A percentile compares a stretch with the other conserved stretches of the same genome.
These are phyloP conservation scores for Erigeron canadensis DNA, from an alignment of 129 eudicot genomes.

Conservation along the genomic window DNA sequence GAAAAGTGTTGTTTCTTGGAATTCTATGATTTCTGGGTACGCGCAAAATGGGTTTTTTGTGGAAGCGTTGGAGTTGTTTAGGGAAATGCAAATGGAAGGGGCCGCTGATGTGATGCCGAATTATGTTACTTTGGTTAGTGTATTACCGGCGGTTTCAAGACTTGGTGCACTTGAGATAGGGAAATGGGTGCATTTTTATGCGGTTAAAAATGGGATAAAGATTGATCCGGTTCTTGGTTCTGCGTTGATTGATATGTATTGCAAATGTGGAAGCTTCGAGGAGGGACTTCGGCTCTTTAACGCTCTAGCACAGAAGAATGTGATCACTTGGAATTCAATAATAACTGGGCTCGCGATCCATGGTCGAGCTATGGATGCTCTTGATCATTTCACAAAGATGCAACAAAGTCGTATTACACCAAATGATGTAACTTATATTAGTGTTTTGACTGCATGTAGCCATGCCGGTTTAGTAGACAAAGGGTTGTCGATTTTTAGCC, in stretches of 20 bases:
- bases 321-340: conserved; percentile 57
- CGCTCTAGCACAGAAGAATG: conserved; percentile 37
- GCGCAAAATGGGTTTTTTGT: conserved; percentile 43
- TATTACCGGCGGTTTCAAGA: conserved; percentile 41
- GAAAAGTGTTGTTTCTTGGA: conserved; percentile 55
- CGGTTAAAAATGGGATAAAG: conserved; percentile 31
- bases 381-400: conserved; percentile 39
- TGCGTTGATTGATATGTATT: conserved; percentile 58
- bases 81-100: conserved; percentile 50
- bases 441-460: conserved; percentile 53
- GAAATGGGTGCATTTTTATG: conserved; percentile 49
- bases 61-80: conserved; percentile 42
- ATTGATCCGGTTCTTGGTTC: conserved; percentile 51
- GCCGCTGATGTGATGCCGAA: conserved; percentile 28
- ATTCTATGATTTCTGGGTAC: conserved; percentile 54
- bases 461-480: conserved; percentile 54
- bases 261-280: conserved; percentile 56
- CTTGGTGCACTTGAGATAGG: conserved; percentile 55
- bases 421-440: conserved; percentile 48
- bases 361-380: conserved; percentile 44
- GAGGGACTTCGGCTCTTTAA: conserved; percentile 51
- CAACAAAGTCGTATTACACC: conserved; percentile 32
- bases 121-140: conserved; percentile 46
- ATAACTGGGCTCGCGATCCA: conserved; percentile 54
- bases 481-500: conserved; percentile 40